Conservation (phyloP, 257 asterid genomes). For the Forsythia suspensa region DNA sequence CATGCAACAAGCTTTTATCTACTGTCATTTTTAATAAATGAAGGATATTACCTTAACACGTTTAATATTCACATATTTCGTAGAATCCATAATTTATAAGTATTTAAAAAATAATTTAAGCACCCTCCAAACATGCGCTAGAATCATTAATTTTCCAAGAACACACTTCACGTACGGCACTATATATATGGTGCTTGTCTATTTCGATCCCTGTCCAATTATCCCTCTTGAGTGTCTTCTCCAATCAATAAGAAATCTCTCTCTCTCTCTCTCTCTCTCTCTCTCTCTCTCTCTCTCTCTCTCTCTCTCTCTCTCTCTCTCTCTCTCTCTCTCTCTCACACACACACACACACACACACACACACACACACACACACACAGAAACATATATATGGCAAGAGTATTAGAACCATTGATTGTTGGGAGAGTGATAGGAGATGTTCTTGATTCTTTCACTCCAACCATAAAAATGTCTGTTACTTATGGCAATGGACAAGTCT, state of each 20-base stretch:
- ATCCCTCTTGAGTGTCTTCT: not conserved
- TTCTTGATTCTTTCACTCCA: slow-evolving; percentile 56
- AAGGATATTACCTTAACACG: no score
- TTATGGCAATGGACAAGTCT: slow-evolving; percentile 54
- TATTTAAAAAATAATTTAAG: no score
- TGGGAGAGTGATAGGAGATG: slow-evolving; percentile 87
- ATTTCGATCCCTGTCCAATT: not conserved
- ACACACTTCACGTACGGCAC: not conserved
- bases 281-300: no score
- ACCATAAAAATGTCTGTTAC: slow-evolving; percentile 39
- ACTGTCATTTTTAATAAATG: no score
- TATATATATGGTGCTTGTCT: not conserved
- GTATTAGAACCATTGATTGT: slow-evolving; percentile 59
- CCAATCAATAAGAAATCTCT: not conserved
- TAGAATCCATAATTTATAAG: no score
- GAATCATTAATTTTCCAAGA: not conserved
- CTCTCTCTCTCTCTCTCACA: not conserved
- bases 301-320: not conserved
- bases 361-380: not conserved
- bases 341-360: not conserved
- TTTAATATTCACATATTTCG: no score
- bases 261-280: not conserved
- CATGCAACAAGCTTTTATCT: no score
- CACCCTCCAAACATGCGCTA: no score
- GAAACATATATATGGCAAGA: slow-evolving; percentile 34